Conservation (phyloP, 2,329 filamentous ascomycete genomes). For the Drechslerella dactyloides region DNA sequence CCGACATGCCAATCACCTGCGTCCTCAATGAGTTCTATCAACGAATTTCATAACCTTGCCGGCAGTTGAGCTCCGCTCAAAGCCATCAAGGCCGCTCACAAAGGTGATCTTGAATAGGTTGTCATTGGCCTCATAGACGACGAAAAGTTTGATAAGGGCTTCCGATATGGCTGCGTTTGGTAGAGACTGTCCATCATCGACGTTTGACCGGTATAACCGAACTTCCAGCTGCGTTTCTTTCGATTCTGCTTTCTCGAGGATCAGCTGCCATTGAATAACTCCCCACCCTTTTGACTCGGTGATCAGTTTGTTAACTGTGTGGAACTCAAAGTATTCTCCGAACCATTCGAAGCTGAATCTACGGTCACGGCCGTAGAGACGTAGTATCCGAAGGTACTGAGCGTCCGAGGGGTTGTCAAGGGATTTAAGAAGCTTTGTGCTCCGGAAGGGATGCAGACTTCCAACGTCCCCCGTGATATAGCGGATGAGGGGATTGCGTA, state of each 20-base stretch:
- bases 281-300: constrained; percentile 52
- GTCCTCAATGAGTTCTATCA: no score
- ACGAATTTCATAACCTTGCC: constrained; percentile 25
- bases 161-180: constrained; percentile 1
- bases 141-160: constrained; percentile 4
- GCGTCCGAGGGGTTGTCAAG: constrained; percentile 29
- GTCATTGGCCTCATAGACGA: background rate
- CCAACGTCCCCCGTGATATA: constrained; percentile 54
- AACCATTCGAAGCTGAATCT: constrained; percentile 61
- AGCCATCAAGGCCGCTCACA: constrained; percentile 17
- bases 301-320: constrained; percentile 54
- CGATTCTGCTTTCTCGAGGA: constrained; percentile 54
- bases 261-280: constrained; percentile 60
- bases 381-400: constrained; percentile 57
- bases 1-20: no score
- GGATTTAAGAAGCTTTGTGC: background rate
- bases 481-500: constrained; percentile 60
- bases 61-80: constrained; percentile 25
- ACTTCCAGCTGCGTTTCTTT: constrained; percentile 12
- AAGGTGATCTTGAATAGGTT: constrained; percentile 15
- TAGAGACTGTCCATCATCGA: constrained; percentile 2
- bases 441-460: constrained; percentile 49
- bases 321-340: constrained; percentile 58
- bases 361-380: constrained; percentile 59
- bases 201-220: constrained; percentile 19